Evolutionary conservation across 257 asterid species (phyloP), one percentile per base, ranked within the genome.

Genomic region (Petunia secreta): DNA sequence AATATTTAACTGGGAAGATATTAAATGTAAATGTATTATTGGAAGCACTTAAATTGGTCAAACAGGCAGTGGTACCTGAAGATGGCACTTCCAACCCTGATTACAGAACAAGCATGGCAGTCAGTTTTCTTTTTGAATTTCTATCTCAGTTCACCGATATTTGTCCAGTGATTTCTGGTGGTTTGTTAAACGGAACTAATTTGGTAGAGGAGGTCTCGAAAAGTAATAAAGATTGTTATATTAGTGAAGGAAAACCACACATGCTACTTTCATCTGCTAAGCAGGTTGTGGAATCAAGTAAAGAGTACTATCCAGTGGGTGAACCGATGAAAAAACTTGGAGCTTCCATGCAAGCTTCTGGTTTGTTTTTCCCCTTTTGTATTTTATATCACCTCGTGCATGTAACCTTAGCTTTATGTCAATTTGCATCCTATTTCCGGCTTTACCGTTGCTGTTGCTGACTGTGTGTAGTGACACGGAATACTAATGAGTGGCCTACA

Each of bases 281-380:
- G 80, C 97, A 92, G 84, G 82, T 84, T 11, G 83, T 92, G 77
- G 89, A 87, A 75, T 88, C 81, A 3, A 87, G 89, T 85, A 85
- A 77, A 80, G 91, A 84, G 41, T 87, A 85, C 83, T 83, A 87
- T 85, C 97, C 97, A 13, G 97, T 92, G 53, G 97, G 97, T 81
- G 90, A 89, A 85, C 89, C 93, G 14, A 85, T 89, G 86, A 75
- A 79, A 16, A 92, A 90, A 83, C 63, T 76, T 75, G 95, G 91
- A 54, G 90, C 93, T 81, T 73, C 90, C 82, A 81, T 92, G 40
- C 97, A 92, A 90, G 93, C 93, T 83, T 91, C 95, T 60, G 97
- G 95, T 90, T 78, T 50, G 88, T 82, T 62, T 67, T 58, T 11
- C 55, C 3, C 48, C 79, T 80, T 68, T 4, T 6, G 38, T 67